A percentile compares a stretch with the other conserved stretches of the same genome.
Evolutionary conservation across 352 stramenopile species (phyloP).

Genomic region (Pythium sp.): DNA sequence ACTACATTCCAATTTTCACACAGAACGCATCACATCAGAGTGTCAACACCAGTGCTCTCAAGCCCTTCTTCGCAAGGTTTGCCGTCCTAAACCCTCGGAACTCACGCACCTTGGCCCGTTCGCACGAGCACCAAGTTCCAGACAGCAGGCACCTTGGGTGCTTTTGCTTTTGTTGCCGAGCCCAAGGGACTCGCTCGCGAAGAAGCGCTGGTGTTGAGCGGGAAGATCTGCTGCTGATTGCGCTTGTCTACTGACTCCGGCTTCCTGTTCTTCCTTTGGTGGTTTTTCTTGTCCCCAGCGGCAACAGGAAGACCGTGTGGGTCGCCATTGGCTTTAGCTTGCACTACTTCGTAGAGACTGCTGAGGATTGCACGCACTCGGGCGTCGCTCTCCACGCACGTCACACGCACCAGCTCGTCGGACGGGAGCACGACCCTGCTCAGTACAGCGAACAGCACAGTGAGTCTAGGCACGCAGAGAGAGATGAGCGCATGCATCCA

Average conservation of each 20-base stretch:
- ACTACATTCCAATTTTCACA: not conserved
- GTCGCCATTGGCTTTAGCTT: too few relatives aligned
- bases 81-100: too few relatives aligned
- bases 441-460: not conserved
- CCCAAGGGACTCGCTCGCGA: too few relatives aligned
- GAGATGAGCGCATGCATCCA: not conserved
- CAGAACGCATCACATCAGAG: too few relatives aligned
- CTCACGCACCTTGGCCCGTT: slow-evolving; percentile 11
- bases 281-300: not conserved
- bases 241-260: not conserved
- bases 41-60: too few relatives aligned
- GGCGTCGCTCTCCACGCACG: slow-evolving; percentile 15
- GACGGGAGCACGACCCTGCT: slow-evolving; percentile 34
- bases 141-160: not conserved
- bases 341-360: not conserved
- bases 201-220: not conserved
- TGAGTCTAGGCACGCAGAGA: not conserved
- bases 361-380: not conserved
- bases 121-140: slow-evolving; percentile 10
- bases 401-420: slow-evolving; percentile 32
- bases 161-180: too few relatives aligned
- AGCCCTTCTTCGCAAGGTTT: not conserved
- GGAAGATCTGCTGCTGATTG: not conserved
- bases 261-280: not conserved
- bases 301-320: too few relatives aligned